phyloP scores from a whole-genome alignment of 192 early-diverging fungal species.

The Phlyctochytrium planicorne region DNA sequence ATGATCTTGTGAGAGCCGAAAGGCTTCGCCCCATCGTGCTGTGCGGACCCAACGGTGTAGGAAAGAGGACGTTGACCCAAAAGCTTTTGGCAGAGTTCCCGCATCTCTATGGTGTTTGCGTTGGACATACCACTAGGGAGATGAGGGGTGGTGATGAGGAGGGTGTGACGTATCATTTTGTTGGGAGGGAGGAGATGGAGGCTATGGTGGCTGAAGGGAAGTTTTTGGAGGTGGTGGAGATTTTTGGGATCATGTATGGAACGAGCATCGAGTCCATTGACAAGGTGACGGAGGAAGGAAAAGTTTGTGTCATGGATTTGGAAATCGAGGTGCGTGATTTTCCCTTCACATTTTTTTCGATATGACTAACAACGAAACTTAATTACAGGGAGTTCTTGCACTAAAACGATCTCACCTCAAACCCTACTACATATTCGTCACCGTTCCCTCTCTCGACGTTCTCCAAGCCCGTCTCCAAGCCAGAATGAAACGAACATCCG shows the following conservation, averaged over 20 bases:
- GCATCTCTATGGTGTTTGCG: conserved; percentile 41
- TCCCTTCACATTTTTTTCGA: background rate
- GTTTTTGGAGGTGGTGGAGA: conserved; percentile 49
- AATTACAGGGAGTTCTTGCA: conserved; percentile 44
- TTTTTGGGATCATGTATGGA: conserved; percentile 62
- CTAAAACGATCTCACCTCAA: conserved; percentile 48
- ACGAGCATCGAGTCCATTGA: conserved; percentile 47
- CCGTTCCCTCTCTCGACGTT: conserved; percentile 42
- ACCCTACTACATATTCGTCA: conserved; percentile 44
- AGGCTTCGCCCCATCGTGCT: conserved; percentile 50
- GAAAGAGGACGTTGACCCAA: conserved; percentile 52
- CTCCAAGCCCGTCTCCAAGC: conserved; percentile 44
- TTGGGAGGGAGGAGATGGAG: conserved; percentile 39
- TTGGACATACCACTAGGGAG: conserved; percentile 57
- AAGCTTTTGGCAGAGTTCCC: conserved; percentile 43
- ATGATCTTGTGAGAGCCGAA: conserved; percentile 40
- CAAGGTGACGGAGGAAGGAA: conserved; percentile 48
- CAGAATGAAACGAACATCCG: background rate
- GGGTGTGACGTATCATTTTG: conserved; percentile 59
- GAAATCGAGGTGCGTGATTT: conserved; percentile 47
- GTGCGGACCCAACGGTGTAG: conserved; percentile 53
- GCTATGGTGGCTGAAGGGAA: conserved; percentile 40
- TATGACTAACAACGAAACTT: background rate
- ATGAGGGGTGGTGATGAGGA: conserved; percentile 56
- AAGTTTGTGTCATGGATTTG: conserved; percentile 54